Base-by-base conservation (phyloP, 345 rosid species). In the Aquilaria malaccensis region DNA sequence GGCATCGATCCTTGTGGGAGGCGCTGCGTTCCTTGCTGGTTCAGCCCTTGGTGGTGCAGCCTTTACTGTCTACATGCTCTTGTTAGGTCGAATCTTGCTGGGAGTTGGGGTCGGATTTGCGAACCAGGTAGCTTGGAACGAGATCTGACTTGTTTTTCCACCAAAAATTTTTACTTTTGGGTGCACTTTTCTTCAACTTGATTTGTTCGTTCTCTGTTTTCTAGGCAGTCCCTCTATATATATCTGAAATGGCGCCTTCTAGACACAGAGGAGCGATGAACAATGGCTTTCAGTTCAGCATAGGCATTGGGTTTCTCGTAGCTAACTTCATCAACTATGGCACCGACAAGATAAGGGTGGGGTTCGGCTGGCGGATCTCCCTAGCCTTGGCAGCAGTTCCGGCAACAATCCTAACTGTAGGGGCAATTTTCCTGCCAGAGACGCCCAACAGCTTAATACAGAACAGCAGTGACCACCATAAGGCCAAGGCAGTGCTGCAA, bases 181-280 rank as follows among this genome's bases (percentile, higher is more conserved):
- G 13, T 32, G 45, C 2, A 10, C 10, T 2, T 32, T 33, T 55
- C 2, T 57, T 33, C 15, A 12, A 33, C 30, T 12, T 56, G 15
- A 55, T 37, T 33, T 5, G 9, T 33, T 30, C n/a, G 2, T 10
- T 32, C 12, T 57, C 49, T 49, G 11, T 4, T 49, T 13, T 74
- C 71, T 73, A 83, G 94, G 61, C 97, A 30, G 95, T 87, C 37
- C 97, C 97, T 12, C 47, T 87, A 2, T 85, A 90, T 49, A 86
- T 87, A 47, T 87, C 95, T 1, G 90, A 90, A 69, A 87, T 90
- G 97, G 97, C 95, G 7, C 95, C 91, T 0, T 76, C 88, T 2
- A 79, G 64, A 68, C 67, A 76, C 71, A 81, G 95, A 75, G 97
- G 97, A 78, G 88, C 87, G 48, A 70, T 90, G 75, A 87, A 76